Evolutionary conservation across 2,329 filamentous ascomycete genomes (phyloP).

Genomic region (Alternaria gaisen): DNA sequence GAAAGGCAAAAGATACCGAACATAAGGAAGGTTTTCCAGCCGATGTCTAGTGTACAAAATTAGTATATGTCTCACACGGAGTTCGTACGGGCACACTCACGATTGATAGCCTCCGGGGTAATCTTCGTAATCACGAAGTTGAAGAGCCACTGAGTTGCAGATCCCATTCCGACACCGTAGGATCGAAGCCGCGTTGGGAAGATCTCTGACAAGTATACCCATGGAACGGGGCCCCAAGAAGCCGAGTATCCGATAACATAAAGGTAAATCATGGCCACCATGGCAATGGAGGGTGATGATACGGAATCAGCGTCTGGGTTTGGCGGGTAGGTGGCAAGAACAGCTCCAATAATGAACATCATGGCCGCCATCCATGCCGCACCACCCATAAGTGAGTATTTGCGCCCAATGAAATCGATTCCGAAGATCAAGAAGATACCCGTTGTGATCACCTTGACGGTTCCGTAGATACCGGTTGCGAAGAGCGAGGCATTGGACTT

Average conservation of each 20-base stretch:
- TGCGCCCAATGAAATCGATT: slow-evolving; percentile 70
- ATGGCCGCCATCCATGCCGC: slow-evolving; percentile 68
- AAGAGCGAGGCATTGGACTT: slow-evolving; percentile 43
- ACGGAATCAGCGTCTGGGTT: slow-evolving; percentile 38
- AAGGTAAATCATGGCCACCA: slow-evolving; percentile 77
- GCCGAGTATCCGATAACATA: slow-evolving; percentile 78
- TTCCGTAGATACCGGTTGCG: slow-evolving; percentile 67
- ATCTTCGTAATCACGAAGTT: slow-evolving; percentile 72
- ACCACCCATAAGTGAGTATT: slow-evolving; percentile 72
- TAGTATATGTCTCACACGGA: neutral
- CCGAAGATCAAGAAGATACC: slow-evolving; percentile 74
- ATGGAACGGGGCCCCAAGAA: slow-evolving; percentile 76
- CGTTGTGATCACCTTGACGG: slow-evolving; percentile 76
- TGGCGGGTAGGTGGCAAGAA: slow-evolving; percentile 59
- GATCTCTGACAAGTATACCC: slow-evolving; percentile 79
- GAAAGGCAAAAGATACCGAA: slow-evolving; percentile 59
- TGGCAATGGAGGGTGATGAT: slow-evolving; percentile 63
- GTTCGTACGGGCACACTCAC: slow-evolving; percentile 41
- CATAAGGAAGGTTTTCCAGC: slow-evolving; percentile 57
- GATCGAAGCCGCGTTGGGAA: slow-evolving; percentile 73
- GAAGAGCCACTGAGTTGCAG: slow-evolving; percentile 76
- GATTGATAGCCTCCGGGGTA: slow-evolving; percentile 67
- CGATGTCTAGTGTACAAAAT: slow-evolving; percentile 23
- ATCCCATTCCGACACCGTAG: slow-evolving; percentile 75
- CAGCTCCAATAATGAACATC: slow-evolving; percentile 71